Evolutionary conservation across 169 alveolate species (phyloP).

Genomic region (Plasmodium berghei): DNA sequence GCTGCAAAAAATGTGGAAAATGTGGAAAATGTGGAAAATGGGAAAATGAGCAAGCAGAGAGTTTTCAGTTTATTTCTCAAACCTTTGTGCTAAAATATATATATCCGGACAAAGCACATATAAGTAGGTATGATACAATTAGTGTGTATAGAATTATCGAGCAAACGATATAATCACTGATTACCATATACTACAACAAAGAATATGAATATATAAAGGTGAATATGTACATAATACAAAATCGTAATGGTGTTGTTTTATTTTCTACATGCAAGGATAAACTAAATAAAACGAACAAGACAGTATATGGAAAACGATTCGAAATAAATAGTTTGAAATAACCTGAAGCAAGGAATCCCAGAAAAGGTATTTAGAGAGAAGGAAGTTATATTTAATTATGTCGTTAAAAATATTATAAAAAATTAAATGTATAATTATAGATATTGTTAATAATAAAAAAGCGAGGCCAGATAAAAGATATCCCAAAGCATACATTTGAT

Average conservation of each 20-base stretch:
- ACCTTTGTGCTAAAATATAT: slow-evolving; percentile 38
- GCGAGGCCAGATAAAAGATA: slow-evolving; percentile 8
- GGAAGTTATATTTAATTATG: no score
- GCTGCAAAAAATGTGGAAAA: slow-evolving; percentile 9
- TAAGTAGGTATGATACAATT: slow-evolving; percentile 17
- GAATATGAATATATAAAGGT: background rate
- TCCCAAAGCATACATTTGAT: background rate
- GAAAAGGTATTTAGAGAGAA: background rate
- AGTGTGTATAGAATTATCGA: slow-evolving; percentile 14
- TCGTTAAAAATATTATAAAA: background rate
- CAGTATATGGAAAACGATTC: background rate
- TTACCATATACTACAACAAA: slow-evolving; percentile 3
- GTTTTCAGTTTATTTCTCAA: background rate
- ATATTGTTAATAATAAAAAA: slow-evolving; percentile 7
- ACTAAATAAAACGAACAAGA: background rate
- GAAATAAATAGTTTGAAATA: background rate
- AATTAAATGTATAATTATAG: slow-evolving; percentile 21
- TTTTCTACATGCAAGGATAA: background rate
- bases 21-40: background rate
- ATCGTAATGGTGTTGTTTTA: background rate
- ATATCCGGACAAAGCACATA: slow-evolving; percentile 52
- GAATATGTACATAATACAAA: background rate
- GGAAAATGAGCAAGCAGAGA: no score
- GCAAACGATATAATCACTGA: background rate
- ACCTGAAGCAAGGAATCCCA: slow-evolving; percentile 31